A percentile compares a stretch with the other conserved stretches of the same genome.
phyloP scores from a whole-genome alignment of 2,329 filamentous ascomycete species.

The Pseudogymnoascus sp. region DNA sequence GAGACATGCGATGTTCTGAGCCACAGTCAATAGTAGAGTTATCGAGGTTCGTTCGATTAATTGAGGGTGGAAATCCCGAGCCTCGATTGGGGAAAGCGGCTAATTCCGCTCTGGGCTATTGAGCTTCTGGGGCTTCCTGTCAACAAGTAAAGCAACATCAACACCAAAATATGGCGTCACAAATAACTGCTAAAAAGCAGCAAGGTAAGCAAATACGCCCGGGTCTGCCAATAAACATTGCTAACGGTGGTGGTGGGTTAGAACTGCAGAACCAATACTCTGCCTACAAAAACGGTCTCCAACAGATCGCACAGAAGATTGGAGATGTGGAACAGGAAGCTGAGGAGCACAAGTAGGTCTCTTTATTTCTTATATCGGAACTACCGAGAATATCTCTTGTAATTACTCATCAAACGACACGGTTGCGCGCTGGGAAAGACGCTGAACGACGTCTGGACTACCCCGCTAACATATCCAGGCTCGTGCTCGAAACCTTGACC shows the following conservation, averaged over 20 bases:
- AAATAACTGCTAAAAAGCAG: constrained; percentile 27
- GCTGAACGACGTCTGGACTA: background rate
- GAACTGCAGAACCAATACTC: constrained; percentile 74
- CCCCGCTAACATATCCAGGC: constrained; percentile 42
- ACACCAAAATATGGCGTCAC: constrained; percentile 23
- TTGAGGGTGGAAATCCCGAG: background rate
- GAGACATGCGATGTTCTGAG: background rate
- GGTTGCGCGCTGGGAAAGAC: background rate
- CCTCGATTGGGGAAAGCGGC: background rate
- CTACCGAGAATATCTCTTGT: background rate
- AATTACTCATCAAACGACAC: background rate
- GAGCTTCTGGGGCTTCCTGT: constrained; percentile 2
- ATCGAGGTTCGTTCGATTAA: background rate
- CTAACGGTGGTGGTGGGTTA: constrained; percentile 29
- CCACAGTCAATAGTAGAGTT: background rate
- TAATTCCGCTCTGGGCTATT: background rate
- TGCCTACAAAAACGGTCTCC: constrained; percentile 69
- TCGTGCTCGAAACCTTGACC: constrained; percentile 85
- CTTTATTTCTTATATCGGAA: constrained; percentile 9
- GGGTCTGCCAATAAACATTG: background rate
- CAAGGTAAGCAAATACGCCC: constrained; percentile 23
- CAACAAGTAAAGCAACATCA: constrained; percentile 5
- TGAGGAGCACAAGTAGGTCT: constrained; percentile 90
- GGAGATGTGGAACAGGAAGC: constrained; percentile 95
- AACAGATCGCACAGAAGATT: constrained; percentile 92